Evolutionary conservation across 306 rosid species (phyloP), one percentile per base, ranked within the genome.

Genomic region (Comarum palustre): DNA sequence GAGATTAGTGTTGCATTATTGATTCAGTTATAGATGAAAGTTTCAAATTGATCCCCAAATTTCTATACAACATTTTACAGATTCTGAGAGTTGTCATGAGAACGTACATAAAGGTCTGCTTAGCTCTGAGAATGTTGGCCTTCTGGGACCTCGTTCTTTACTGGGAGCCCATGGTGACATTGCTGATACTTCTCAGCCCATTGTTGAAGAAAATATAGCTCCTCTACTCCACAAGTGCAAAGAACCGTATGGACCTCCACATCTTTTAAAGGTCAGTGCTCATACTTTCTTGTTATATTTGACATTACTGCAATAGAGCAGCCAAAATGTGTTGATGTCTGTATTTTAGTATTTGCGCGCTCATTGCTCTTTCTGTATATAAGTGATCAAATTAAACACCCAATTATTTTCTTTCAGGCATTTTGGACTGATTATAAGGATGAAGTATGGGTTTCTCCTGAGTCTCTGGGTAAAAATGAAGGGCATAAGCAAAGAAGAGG

Each of bases 231-330:
- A 80, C 31, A 83, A 38, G 72, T 78, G 83, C 81, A 50, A 45
- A 58, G 77, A 75, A 38, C 90, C 92, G 19, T 88, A 84, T 79
- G 43, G 70, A 45, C 93, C 93, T 76, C 90, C 84, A 3, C 77
- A 52, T 64, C 77, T 46, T 68, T 29, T 45, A 6, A 34, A 51
- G 74, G 74, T 69, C 63, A 0, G 57, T 59, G 73, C 46, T 69
- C 61, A 74, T 17, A 46, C 32, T 69, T 68, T 52, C 45, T 38
- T 19, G 47, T 61, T 60, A 51, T 59, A 13, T 45, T 68, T 67
- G 58, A 47, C 41, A 67, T 20, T 59, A 24, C n/a, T 19, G 52
- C n/a, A 65, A 11, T 32, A 31, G 29, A 51, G 34, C 45, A 38
- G 39, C 58, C 39, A 36, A 48, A 27, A 38, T 54, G 9, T 51